Conservation (phyloP, 2,329 filamentous ascomycete species). For the Coniochaeta hoffmannii region DNA sequence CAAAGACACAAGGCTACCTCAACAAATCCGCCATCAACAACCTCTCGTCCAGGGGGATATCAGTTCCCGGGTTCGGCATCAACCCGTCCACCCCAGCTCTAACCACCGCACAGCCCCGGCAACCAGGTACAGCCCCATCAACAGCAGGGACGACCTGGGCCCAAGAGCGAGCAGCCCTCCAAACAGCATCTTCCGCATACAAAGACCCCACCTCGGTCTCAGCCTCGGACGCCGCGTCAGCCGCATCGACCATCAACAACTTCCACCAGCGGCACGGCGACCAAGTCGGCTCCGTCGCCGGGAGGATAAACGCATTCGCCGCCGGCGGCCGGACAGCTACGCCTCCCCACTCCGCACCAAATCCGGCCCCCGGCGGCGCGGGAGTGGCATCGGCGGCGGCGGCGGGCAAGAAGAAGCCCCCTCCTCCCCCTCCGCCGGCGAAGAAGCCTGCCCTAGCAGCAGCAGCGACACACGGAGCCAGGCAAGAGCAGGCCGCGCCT, state of each 20-base stretch:
- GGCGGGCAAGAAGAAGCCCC: constrained; percentile 44
- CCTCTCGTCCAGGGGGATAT: constrained; percentile 67
- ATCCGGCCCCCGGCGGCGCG: background rate
- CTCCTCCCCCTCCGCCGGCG: constrained; percentile 42
- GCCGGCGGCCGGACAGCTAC: background rate
- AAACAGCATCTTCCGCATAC: constrained; percentile 51
- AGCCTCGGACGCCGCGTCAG: constrained; percentile 47
- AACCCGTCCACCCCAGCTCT: constrained; percentile 23
- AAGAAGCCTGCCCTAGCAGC: constrained; percentile 34
- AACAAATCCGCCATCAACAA: constrained; percentile 55
- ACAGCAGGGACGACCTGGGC: constrained; percentile 52
- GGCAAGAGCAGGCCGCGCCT: constrained; percentile 22
- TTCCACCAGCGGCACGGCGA: constrained; percentile 65
- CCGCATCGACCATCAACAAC: constrained; percentile 56
- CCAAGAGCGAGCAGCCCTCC: constrained; percentile 57
- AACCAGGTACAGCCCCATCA: background rate
- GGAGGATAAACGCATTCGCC: constrained; percentile 3
- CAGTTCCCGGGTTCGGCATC: constrained; percentile 72
- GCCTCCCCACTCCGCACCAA: background rate
- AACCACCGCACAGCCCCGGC: background rate
- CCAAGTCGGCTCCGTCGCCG: constrained; percentile 50
- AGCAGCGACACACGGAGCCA: constrained; percentile 11
- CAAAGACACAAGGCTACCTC: constrained; percentile 21
- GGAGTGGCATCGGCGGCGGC: constrained; percentile 9
- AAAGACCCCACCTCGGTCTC: constrained; percentile 56